Evolutionary conservation across 1,139 yeast genomes (phyloP).

Genomic region (Pichia sp.): DNA sequence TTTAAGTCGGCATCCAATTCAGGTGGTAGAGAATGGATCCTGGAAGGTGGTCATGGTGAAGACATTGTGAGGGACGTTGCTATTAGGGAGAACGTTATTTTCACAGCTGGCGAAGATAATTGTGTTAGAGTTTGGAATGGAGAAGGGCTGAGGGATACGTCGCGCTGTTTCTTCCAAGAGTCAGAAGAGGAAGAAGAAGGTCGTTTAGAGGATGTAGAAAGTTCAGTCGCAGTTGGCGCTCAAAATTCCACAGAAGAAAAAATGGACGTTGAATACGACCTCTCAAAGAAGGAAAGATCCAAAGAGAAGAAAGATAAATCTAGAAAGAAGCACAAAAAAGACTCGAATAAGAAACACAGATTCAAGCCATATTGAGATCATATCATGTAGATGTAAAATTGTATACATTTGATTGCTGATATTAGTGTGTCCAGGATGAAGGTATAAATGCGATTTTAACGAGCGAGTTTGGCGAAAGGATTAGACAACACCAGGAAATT

Average conservation of each 20-base stretch:
- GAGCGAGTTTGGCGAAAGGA: no score
- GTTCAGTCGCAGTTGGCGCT: no score
- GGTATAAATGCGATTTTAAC: no score
- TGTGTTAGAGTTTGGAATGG: conserved; percentile 54
- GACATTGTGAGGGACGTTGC: conserved; percentile 74
- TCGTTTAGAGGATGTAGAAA: conserved; percentile 6
- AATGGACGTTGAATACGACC: conserved; percentile 27
- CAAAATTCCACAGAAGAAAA: conserved; percentile 15
- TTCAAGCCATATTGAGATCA: conserved; percentile 14
- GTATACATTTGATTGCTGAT: no score
- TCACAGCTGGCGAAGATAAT: conserved; percentile 91
- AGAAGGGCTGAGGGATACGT: no score
- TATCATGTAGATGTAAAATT: no score
- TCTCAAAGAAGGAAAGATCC: conserved; percentile 23
- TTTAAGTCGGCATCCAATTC: conserved; percentile 29
- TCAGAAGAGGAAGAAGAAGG: conserved; percentile 21
- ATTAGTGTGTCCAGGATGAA: no score
- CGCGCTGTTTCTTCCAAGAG: conserved; percentile 20
- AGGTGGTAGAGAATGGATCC: conserved; percentile 25
- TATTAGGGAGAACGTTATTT: conserved; percentile 37
- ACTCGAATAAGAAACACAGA: conserved; percentile 10
- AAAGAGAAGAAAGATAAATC: conserved; percentile 16
- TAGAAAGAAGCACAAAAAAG: conserved; percentile 9
- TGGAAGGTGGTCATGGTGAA: conserved; percentile 75
- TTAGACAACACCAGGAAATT: conserved; percentile 11